Conservation (phyloP, 2,329 filamentous ascomycete species). For the Fusarium odoratissimum region DNA sequence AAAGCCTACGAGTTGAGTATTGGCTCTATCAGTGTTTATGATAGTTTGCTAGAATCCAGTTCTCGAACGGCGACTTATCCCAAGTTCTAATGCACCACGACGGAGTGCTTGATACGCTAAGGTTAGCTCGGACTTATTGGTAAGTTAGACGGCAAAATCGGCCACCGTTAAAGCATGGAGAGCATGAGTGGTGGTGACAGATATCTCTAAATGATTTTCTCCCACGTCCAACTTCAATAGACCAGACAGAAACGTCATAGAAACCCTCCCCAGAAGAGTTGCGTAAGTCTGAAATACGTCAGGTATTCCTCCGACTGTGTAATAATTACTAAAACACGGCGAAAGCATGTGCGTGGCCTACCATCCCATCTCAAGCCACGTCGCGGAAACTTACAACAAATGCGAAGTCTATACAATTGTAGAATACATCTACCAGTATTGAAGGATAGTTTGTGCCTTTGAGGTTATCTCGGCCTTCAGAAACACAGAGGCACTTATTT, state of each 20-base stretch:
- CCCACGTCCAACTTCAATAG: fast-evolving
- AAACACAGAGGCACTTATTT: neutral
- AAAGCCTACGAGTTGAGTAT: neutral
- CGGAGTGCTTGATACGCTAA: too few relatives aligned
- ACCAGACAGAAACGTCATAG: neutral
- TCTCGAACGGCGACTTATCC: neutral
- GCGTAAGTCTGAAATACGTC: too few relatives aligned
- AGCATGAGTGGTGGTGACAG: neutral
- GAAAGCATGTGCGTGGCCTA: neutral
- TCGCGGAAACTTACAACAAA: neutral
- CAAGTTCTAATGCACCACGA: neutral
- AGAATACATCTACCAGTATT: neutral
- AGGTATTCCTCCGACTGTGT: too few relatives aligned
- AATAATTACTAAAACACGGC: too few relatives aligned
- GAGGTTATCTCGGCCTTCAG: fast-evolving
- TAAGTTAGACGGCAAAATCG: neutral
- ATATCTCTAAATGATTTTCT: neutral
- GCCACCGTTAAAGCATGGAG: neutral
- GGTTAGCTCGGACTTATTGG: neutral
- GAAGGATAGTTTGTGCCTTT: neutral
- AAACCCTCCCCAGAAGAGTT: neutral
- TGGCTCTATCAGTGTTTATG: neutral
- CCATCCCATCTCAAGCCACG: neutral
- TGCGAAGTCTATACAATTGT: neutral
- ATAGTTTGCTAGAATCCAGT: neutral